A percentile compares a stretch with the other conserved stretches of the same genome.
phyloP scores from a whole-genome alignment of 176 grass and related monocot species.

The Puccinellia tenuiflora region DNA sequence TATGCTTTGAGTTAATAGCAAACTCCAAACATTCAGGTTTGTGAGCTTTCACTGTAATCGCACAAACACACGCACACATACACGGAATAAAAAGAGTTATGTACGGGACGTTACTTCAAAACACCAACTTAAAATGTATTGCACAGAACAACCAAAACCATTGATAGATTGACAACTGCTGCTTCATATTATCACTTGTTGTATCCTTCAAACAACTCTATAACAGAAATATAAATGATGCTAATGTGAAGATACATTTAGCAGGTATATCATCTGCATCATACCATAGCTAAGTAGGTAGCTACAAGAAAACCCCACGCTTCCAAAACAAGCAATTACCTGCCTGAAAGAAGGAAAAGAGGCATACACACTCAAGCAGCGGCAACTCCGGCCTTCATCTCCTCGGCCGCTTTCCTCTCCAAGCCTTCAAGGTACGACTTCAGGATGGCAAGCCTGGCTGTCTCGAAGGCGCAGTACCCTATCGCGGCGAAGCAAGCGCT shows the following conservation, averaged over 20 bases:
- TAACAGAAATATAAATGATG: not conserved
- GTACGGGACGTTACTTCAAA: not conserved
- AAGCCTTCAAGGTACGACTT: constrained; percentile 48
- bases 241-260: not conserved
- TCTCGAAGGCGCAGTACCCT: constrained; percentile 90
- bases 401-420: constrained; percentile 16
- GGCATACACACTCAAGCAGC: constrained; percentile 9
- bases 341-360: not conserved
- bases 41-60: not conserved
- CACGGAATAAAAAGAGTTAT: not conserved
- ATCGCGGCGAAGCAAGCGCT: constrained; percentile 83
- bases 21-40: not conserved
- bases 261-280: not conserved
- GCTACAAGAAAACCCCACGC: constrained; percentile 19
- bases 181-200: not conserved
- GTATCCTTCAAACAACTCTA: constrained; percentile 25
- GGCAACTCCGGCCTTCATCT: not conserved
- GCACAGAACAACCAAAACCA: not conserved
- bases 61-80: not conserved
- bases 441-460: constrained; percentile 61
- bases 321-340: not conserved
- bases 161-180: not conserved
- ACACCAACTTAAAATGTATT: not conserved
- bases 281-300: constrained; percentile 4
- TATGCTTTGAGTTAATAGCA: not conserved